Evolutionary conservation across 805 yeast species (phyloP).

Genomic region (Pichia californica): DNA sequence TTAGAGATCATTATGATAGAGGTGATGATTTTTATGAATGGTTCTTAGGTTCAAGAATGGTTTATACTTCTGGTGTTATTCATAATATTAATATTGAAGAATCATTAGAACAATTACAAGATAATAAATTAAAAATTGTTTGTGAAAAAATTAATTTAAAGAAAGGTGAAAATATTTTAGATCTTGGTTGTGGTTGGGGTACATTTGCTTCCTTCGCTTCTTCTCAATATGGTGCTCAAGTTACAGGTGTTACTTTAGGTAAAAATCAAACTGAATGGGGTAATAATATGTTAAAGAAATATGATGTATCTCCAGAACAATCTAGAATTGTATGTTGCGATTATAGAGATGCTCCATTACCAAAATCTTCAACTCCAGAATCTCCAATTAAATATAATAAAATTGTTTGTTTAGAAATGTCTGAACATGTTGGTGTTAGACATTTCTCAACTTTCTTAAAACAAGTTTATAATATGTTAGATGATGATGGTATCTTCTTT

Average conservation of each 20-base stretch:
- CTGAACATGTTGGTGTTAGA: conserved; percentile 92
- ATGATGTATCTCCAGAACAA: conserved; percentile 64
- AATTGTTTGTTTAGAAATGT: conserved; percentile 90
- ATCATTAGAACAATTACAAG: conserved; percentile 75
- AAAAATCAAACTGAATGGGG: conserved; percentile 91
- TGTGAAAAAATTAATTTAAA: conserved; percentile 78
- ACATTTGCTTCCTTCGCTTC: conserved; percentile 83
- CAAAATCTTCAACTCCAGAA: conserved; percentile 33
- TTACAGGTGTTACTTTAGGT: conserved; percentile 87
- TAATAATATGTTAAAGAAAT: conserved; percentile 57
- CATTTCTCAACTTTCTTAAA: conserved; percentile 67
- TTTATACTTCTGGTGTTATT: conserved; percentile 84
- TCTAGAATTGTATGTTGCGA: conserved; percentile 75
- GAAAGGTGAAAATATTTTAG: conserved; percentile 70
- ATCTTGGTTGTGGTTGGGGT: conserved; percentile 96
- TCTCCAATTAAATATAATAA: conserved; percentile 59
- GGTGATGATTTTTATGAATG: conserved; percentile 93
- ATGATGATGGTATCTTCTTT: conserved; percentile 84
- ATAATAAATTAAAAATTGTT: conserved; percentile 80
- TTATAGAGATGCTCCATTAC: conserved; percentile 84
- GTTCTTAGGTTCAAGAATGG: conserved; percentile 93
- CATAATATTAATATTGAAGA: conserved; percentile 65
- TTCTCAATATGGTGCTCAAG: conserved; percentile 73
- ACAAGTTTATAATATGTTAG: conserved; percentile 81
- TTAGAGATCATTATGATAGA: conserved; percentile 90